Percentiles rank a stretch among this genome's conserved stretches.
phyloP scores from a whole-genome alignment of 1,284 basidiomycete species.

The Cutaneotrichosporon spelunceum region DNA sequence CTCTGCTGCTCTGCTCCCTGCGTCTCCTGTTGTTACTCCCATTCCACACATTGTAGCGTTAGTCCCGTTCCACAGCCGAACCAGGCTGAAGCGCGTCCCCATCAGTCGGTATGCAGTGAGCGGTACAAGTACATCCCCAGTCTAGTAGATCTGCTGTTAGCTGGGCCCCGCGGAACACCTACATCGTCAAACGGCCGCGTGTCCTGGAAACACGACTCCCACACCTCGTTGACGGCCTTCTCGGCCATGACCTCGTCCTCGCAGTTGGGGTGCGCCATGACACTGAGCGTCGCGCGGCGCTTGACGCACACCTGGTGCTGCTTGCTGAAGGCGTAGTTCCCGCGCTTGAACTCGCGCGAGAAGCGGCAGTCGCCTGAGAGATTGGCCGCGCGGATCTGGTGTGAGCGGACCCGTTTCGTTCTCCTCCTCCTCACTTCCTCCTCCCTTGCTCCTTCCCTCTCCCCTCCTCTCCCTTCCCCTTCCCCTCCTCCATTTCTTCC shows the following conservation, averaged over 20 bases:
- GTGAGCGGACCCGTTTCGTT: background rate
- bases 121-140: background rate
- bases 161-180: background rate
- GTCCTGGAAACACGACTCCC: constrained; percentile 92
- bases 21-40: too few species aligned
- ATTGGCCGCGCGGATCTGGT: constrained; percentile 87
- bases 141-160: constrained; percentile 23
- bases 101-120: constrained; percentile 1
- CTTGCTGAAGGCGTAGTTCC: constrained; percentile 78
- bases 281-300: constrained; percentile 77
- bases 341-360: constrained; percentile 67
- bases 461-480: constrained; percentile 30
- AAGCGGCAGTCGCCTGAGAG: constrained; percentile 88
- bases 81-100: background rate
- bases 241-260: constrained; percentile 72
- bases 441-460: background rate
- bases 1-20: too few species aligned
- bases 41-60: background rate
- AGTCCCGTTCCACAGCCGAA: too few species aligned
- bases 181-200: constrained; percentile 97
- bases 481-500: constrained; percentile 61
- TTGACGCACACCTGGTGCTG: constrained; percentile 93
- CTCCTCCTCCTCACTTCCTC: background rate
- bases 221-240: constrained; percentile 89
- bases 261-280: constrained; percentile 77